phyloP scores from a whole-genome alignment of 2,329 filamentous ascomycete species.

The Cryphonectria japonica region DNA sequence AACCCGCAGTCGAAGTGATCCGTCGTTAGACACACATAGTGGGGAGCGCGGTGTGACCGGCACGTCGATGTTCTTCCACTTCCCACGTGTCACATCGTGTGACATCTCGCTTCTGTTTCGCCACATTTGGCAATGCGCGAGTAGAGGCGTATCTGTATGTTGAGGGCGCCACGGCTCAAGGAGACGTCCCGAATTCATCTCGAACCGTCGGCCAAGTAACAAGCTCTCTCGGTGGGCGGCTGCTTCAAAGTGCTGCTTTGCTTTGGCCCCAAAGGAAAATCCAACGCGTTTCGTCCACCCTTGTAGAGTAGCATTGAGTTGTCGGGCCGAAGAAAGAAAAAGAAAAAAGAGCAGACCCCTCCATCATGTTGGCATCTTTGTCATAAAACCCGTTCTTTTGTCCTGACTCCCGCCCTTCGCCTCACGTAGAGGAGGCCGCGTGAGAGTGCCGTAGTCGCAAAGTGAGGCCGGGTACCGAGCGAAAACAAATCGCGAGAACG shows the following conservation, averaged over 20 bases:
- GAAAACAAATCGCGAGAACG: neutral
- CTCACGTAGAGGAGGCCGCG: neutral
- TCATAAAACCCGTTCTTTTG: neutral
- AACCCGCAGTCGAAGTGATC: neutral
- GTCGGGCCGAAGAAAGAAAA: neutral
- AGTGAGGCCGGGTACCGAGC: neutral
- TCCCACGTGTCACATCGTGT: neutral
- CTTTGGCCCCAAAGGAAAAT: neutral
- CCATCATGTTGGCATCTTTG: neutral
- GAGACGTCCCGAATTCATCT: neutral
- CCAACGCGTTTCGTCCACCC: neutral
- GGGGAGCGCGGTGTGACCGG: neutral
- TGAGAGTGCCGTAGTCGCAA: neutral
- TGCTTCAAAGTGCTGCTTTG: neutral
- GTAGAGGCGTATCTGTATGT: neutral
- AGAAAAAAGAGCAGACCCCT: neutral
- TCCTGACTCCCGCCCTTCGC: neutral
- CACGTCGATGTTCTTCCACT: neutral
- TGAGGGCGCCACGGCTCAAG: neutral
- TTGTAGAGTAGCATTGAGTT: neutral
- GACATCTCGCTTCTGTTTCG: neutral
- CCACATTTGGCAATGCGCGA: neutral
- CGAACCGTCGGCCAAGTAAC: neutral
- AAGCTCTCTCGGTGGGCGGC: neutral
- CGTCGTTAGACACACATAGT: neutral